phyloP scores from a whole-genome alignment of 2,329 filamentous ascomycete species.

The Verticillium isaacii region DNA sequence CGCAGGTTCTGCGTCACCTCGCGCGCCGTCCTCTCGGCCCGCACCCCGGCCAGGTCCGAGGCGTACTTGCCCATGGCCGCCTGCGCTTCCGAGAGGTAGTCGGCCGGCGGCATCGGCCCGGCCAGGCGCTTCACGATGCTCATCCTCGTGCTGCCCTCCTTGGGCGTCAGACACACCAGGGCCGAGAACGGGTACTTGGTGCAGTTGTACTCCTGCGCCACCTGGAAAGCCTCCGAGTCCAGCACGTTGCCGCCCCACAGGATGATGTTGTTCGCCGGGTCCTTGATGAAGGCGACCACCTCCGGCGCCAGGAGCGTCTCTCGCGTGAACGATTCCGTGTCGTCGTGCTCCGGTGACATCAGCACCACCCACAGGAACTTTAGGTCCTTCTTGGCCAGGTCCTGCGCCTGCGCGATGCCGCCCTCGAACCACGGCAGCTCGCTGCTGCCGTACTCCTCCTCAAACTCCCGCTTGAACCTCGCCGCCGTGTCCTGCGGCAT shows the following conservation, averaged over 20 bases:
- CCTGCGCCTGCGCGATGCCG: slow-evolving; percentile 87
- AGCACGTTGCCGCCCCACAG: slow-evolving; percentile 91
- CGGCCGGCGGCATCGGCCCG: slow-evolving; percentile 63
- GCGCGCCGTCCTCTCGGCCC: slow-evolving; percentile 74
- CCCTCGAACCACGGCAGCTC: slow-evolving; percentile 77
- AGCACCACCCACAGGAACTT: slow-evolving; percentile 89
- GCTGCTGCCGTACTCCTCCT: slow-evolving; percentile 80
- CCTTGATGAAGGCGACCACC: slow-evolving; percentile 68
- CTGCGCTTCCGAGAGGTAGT: slow-evolving; percentile 73
- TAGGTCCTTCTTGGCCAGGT: slow-evolving; percentile 82
- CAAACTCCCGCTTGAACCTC: slow-evolving; percentile 86
- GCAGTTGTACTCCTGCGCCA: slow-evolving; percentile 79
- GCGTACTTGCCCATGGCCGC: slow-evolving; percentile 69
- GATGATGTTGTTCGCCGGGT: slow-evolving; percentile 73
- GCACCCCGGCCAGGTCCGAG: slow-evolving; percentile 68
- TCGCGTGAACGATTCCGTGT: slow-evolving; percentile 74
- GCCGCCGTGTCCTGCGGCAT: slow-evolving; percentile 84
- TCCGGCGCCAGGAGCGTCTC: slow-evolving; percentile 77
- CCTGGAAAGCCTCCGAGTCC: slow-evolving; percentile 91
- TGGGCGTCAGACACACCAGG: slow-evolving; percentile 81
- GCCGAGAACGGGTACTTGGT: slow-evolving; percentile 91
- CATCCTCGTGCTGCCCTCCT: slow-evolving; percentile 82
- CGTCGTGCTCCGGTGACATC: slow-evolving; percentile 89
- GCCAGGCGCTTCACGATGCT: slow-evolving; percentile 76
- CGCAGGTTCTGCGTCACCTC: slow-evolving; percentile 75